phyloP scores from a whole-genome alignment of 2,329 filamentous ascomycete species.

The Ilyonectria robusta region DNA sequence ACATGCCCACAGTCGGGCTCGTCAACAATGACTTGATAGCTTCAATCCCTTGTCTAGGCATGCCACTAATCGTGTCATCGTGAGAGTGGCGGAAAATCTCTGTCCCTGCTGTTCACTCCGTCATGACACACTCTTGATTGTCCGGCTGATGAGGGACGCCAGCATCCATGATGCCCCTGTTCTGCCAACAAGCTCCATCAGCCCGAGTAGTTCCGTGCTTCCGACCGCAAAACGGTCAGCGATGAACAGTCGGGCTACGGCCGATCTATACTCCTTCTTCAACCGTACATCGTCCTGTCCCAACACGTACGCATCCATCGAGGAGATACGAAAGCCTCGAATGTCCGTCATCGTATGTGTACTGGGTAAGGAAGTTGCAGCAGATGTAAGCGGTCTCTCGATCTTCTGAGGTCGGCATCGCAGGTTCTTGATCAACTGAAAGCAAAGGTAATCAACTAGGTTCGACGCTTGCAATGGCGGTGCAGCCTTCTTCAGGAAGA shows the following conservation, averaged over 20 bases:
- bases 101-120: background rate
- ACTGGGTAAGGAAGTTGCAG: slow-evolving; percentile 35
- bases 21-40: background rate
- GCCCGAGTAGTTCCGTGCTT: slow-evolving; percentile 46
- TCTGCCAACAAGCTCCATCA: slow-evolving; percentile 52
- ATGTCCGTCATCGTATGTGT: slow-evolving; percentile 54
- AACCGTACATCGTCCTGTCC: slow-evolving; percentile 45
- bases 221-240: slow-evolving; percentile 60
- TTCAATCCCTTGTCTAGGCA: background rate
- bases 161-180: slow-evolving; percentile 52
- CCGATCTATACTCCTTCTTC: slow-evolving; percentile 53
- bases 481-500: slow-evolving; percentile 59
- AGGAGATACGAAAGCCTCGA: slow-evolving; percentile 63
- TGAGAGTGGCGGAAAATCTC: background rate
- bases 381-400: slow-evolving; percentile 58
- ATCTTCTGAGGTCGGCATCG: slow-evolving; percentile 59
- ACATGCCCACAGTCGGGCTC: background rate
- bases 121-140: background rate
- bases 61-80: background rate
- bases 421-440: slow-evolving; percentile 61
- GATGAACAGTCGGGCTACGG: slow-evolving; percentile 60
- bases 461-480: slow-evolving; percentile 53
- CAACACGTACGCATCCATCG: slow-evolving; percentile 66
- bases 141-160: slow-evolving; percentile 31
- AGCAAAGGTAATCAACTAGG: slow-evolving; percentile 57